Evolutionary conservation across 176 grass and related monocot species (phyloP), one percentile per base, ranked within the genome.

Genomic region (Puccinellia tenuiflora): DNA sequence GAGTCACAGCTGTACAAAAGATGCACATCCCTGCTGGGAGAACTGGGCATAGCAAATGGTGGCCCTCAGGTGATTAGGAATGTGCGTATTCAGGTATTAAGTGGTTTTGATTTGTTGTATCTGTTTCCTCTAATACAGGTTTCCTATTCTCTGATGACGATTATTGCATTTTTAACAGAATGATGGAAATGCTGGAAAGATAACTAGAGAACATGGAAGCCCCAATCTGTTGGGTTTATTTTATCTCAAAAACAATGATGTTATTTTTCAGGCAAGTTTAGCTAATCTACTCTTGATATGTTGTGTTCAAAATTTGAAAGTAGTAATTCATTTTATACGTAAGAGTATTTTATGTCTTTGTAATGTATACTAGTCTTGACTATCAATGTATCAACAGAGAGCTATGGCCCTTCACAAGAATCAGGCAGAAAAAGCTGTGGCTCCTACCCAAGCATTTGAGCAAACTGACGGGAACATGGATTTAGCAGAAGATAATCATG

Each of bases 321-420:
- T n/a, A 37, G 9, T 83, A 69, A 39, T 37, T 76, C 38, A 31
- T 9, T 81, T 83, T 31, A 68, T 12, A 55, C 17, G 40, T 70
- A 11, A 11, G 9, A 66, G 16, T 57, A 46, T 64, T 75, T 14
- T 57, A 16, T 82, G 20, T 71, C 64, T 39, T 26, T 69, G 26
- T 28, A 43, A 39, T 25, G 56, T 69, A 43, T 63, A 34, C 5
- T 60, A n/a, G 31, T 33, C 12, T 55, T 80, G 76, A 39, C 18
- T 73, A 71, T 78, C 85, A 68, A 64, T 51, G 28, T 79, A 24
- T 61, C 21, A 77, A 86, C 92, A 99, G 97, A 96, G 86, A 94
- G 91, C 97, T 28, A 86, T 99, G 81, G 64, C 78, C 62, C 83
- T 99, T 35, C 89, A 96, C 84, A 90, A 89, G 71, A 92, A 90